Base-by-base conservation (phyloP, 768 basidiomycete species). In the Atractiella rhizophila region DNA sequence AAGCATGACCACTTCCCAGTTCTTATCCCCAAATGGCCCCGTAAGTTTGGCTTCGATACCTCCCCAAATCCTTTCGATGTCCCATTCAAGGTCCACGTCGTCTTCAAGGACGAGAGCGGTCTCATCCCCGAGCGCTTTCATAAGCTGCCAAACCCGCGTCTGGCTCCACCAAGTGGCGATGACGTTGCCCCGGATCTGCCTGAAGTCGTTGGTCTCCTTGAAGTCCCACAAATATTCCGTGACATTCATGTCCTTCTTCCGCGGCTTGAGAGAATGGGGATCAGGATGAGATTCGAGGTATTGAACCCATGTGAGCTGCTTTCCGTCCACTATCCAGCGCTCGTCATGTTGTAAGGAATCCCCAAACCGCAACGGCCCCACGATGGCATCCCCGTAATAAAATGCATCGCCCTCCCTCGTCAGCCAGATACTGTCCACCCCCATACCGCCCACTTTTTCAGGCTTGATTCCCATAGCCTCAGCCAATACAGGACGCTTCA, bases 1-100 rank as follows among this genome's bases (percentile, higher is more conserved):
- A 1, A 55, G 29, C 13, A 49, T 29, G 24, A 42, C 47, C 13
- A 43, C 23, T 4, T 53, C 50, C 51, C 47, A 51, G 19, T 12
- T 30, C 13, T 16, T 12, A 16, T 12, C 13, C 29, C 13, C 29
- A 30, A 30, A 41, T 43, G 27, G 47, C 50, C 7, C 26, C 9
- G 54, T 46, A 18, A 55, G 19, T 1, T 38, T 15, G 16, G 45
- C 30, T 42, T 47, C 44, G 15, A 55, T 50, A 21, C 48, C 21
- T 19, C 44, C 47, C 54, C 54, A 55, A 39, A 51, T 16, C 16
- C 51, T 8, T 32, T 55, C 51, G 7, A 55, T 35, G 23, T 55
- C 51, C 54, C 54, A 55, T 28, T 55, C 54, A 19, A 51, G 39
- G 26, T 55, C 54, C 16, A 53, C 48, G 23, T 55, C 54, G 38